These are phyloP conservation scores for Aspergillus pseudoglaucus DNA, from an alignment of 2,329 filamentous ascomycete species.

Conservation along the genomic window DNA sequence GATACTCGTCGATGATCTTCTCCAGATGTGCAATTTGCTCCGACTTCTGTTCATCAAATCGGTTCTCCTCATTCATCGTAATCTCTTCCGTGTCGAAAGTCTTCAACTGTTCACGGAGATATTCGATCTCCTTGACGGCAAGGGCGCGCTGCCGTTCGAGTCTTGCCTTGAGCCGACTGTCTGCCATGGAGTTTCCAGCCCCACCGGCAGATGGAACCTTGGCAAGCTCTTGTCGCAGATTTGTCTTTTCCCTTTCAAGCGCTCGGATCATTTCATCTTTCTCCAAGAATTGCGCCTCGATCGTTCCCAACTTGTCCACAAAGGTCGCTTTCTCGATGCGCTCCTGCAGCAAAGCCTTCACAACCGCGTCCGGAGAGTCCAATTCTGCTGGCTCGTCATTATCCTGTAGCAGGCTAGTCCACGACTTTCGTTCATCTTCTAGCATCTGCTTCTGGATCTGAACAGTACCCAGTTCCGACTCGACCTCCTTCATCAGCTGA, in stretches of 20 bases:
- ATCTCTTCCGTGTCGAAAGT: conserved; percentile 81
- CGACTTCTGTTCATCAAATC: conserved; percentile 65
- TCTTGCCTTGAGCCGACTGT: conserved; percentile 63
- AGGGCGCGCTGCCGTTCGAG: conserved; percentile 80
- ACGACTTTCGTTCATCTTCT: conserved; percentile 80
- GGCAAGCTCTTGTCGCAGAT: conserved; percentile 63
- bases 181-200: conserved; percentile 43
- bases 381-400: conserved; percentile 64
- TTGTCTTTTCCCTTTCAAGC: conserved; percentile 63
- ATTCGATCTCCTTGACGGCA: conserved; percentile 87
- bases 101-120: conserved; percentile 84
- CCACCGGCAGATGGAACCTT: conserved; percentile 52
- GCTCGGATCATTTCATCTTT: conserved; percentile 68
- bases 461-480: conserved; percentile 71
- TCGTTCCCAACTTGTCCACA: conserved; percentile 69
- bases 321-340: conserved; percentile 71
- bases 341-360: conserved; percentile 75
- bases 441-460: conserved; percentile 77
- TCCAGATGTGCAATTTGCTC: conserved; percentile 76
- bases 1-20: conserved; percentile 78
- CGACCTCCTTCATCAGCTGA: conserved; percentile 64
- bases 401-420: conserved; percentile 76
- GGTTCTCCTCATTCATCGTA: conserved; percentile 70
- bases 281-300: conserved; percentile 71
- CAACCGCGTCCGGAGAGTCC: conserved; percentile 80